Evolutionary conservation across 2,329 filamentous ascomycete genomes (phyloP), one percentile per base, ranked within the genome.

Genomic region (Colletotrichum sp.): DNA sequence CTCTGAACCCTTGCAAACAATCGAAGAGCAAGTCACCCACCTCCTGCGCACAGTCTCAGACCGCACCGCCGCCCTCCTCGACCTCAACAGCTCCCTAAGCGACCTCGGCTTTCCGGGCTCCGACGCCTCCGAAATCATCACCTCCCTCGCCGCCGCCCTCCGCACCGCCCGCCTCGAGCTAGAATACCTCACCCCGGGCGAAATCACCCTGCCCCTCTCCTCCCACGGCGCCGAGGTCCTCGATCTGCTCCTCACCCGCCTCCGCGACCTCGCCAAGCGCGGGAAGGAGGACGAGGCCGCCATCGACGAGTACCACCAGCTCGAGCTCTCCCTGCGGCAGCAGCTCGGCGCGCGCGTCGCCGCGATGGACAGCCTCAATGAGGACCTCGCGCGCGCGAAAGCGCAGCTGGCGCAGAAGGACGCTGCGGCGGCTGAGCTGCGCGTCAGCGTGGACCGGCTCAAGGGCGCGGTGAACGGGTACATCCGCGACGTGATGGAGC

Each of bases 131-230:
- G 87, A 88, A n/a, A 87, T 90, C 72, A 80, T 93, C 9, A 76
- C 84, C 2, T 85, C 87, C 0, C 85, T 93, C 15, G 81, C 86
- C 0, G 77, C 84, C 3, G 86, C 88, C 3, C 90, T 93, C 82
- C 89, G 91, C 24, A 82, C 88, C 3, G 91, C 91, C 2, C 88
- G 92, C 2, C 83, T 93, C 0, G 91, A 93, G 78, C 87, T 93
- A 4, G 92, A 93, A 81, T 92, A 92, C 79, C 86, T 93, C 24
- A 90, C 88, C 0, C 91, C 91, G 0, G 91, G 91, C 8, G 91
- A 93, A 80, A 84, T 89, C n/a, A 79, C 86, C 0, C 85, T 92
- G 1, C 89, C 90, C 0, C 83, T 92, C 0, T 87, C 86, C 0
- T 87, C 88, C 0, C 88, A 88, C 66, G 91, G 91, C 3, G 88